Evolutionary conservation across 257 asterid species (phyloP).

Genomic region (Echium plantagineum): DNA sequence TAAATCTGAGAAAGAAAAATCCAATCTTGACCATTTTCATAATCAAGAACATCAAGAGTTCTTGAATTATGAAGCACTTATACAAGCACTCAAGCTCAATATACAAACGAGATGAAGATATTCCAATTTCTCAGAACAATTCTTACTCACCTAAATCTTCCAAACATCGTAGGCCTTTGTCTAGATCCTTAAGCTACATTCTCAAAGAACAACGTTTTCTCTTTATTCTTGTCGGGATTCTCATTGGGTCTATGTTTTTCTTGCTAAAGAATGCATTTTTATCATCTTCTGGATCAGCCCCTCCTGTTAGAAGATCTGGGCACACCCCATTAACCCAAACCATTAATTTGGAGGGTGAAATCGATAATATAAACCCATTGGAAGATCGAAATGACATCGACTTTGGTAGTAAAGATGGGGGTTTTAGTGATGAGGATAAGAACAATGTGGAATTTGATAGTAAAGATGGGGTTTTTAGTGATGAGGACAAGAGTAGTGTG

Average conservation of each 20-base stretch:
- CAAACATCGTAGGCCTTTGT: conserved; percentile 56
- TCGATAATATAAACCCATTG: too few species aligned
- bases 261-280: conserved; percentile 51
- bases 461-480: too few species aligned
- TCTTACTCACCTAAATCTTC: conserved; percentile 77
- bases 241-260: conserved; percentile 76
- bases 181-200: conserved; percentile 64
- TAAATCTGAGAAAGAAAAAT: too few species aligned
- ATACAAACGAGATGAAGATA: conserved; percentile 51
- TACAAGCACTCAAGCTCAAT: conserved; percentile 32
- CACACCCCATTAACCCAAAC: too few species aligned
- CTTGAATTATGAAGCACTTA: conserved; percentile 45
- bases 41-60: background rate
- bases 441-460: too few species aligned
- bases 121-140: conserved; percentile 27
- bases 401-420: too few species aligned
- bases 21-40: background rate
- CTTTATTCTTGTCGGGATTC: conserved; percentile 62
- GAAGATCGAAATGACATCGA: too few species aligned
- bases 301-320: too few species aligned
- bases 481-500: background rate
- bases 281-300: conserved; percentile 11
- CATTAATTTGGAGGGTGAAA: too few species aligned
- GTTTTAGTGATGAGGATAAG: too few species aligned
- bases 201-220: conserved; percentile 77